These are phyloP conservation scores for Daldinia vernicosa DNA, from an alignment of 495 filamentous ascomycete species.

Conservation along the genomic window DNA sequence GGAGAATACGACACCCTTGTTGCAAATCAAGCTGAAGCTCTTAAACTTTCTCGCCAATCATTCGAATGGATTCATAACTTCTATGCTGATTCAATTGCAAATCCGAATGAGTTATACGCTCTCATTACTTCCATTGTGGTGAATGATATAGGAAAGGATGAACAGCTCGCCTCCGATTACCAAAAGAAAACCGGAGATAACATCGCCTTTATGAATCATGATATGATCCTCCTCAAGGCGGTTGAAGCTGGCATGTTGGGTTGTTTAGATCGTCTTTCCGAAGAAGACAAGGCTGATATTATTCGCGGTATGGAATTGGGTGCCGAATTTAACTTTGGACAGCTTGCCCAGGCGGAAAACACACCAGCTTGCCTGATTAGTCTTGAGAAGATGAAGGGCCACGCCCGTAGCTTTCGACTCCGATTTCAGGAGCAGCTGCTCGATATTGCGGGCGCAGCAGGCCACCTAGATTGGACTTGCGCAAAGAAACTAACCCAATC, in stretches of 20 bases:
- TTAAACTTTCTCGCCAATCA: conserved; percentile 34
- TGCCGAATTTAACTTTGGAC: conserved; percentile 56
- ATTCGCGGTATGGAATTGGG: conserved; percentile 56
- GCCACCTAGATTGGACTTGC: conserved; percentile 51
- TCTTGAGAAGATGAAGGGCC: conserved; percentile 40
- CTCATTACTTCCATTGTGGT: conserved; percentile 51
- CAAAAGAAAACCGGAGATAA: conserved; percentile 40
- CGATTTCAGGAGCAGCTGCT: conserved; percentile 52
- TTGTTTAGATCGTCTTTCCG: conserved; percentile 41
- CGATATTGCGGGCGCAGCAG: conserved; percentile 51
- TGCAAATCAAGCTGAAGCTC: conserved; percentile 32
- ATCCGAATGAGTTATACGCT: conserved; percentile 43
- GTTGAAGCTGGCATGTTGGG: conserved; percentile 42
- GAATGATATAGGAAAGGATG: conserved; percentile 54
- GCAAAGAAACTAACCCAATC: conserved; percentile 50
- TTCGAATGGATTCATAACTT: conserved; percentile 34
- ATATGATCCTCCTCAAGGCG: conserved; percentile 50
- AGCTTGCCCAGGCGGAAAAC: conserved; percentile 54
- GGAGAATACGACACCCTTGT: conserved; percentile 45
- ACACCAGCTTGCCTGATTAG: conserved; percentile 43
- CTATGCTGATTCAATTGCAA: conserved; percentile 13
- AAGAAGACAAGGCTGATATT: conserved; percentile 43
- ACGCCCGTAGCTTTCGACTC: conserved; percentile 46
- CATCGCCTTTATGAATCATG: conserved; percentile 45
- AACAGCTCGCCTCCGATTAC: conserved; percentile 44